Conservation (phyloP, 805 yeast species). For the Jamesozyma spencerorum region DNA sequence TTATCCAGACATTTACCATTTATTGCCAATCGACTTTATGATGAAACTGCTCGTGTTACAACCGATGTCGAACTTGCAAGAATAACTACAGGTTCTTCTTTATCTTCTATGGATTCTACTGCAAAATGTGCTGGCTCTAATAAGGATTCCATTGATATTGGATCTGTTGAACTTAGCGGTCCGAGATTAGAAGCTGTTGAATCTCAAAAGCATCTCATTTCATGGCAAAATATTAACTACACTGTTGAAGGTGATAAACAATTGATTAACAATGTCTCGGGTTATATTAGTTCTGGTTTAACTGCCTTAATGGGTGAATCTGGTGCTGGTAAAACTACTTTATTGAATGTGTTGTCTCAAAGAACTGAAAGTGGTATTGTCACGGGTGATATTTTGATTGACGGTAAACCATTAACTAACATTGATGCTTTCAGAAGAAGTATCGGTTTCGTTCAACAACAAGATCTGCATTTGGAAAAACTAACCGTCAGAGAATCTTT, state of each 20-base stretch:
- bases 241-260: slow-evolving; percentile 31
- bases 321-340: slow-evolving; percentile 57
- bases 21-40: neutral
- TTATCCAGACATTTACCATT: neutral
- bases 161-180: slow-evolving; percentile 1
- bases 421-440: slow-evolving; percentile 40
- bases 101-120: slow-evolving; percentile 5
- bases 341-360: slow-evolving; percentile 44
- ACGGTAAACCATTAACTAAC: slow-evolving; percentile 39
- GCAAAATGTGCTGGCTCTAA: too few species aligned
- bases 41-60: neutral
- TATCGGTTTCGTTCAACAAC: slow-evolving; percentile 53
- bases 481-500: slow-evolving; percentile 47
- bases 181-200: neutral
- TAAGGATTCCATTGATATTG: slow-evolving; percentile 7
- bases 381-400: slow-evolving; percentile 50
- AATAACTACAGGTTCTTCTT: neutral
- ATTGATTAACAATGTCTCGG: slow-evolving; percentile 41
- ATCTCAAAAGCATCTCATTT: slow-evolving; percentile 39
- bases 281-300: slow-evolving; percentile 62
- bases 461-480: slow-evolving; percentile 44
- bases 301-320: slow-evolving; percentile 57
- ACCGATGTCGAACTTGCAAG: neutral
- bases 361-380: slow-evolving; percentile 46
- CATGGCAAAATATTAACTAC: slow-evolving; percentile 56